phyloP scores from a whole-genome alignment of 2,329 filamentous ascomycete species.

The Hypoxylon sp. region DNA sequence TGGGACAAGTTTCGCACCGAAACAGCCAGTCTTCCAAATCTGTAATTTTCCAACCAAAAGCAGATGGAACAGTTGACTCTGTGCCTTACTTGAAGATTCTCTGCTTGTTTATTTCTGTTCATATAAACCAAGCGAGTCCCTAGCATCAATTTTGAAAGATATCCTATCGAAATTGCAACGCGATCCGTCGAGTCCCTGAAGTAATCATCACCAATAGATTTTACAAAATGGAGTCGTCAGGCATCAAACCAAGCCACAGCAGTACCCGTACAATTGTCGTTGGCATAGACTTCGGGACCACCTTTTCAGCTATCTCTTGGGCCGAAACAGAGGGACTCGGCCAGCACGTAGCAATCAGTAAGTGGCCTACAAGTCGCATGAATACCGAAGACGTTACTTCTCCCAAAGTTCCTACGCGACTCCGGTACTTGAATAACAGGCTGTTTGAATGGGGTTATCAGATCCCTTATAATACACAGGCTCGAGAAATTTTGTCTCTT shows the following conservation, averaged over 20 bases:
- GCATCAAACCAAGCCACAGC: not conserved
- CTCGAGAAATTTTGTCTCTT: conserved; percentile 60
- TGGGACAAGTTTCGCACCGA: not conserved
- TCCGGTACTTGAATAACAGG: conserved; percentile 58
- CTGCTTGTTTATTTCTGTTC: not conserved
- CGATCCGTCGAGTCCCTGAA: not conserved
- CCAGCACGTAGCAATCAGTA: conserved; percentile 58
- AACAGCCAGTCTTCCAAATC: not conserved
- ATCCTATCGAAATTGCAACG: not conserved
- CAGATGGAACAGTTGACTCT: not conserved
- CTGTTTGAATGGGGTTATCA: conserved; percentile 66
- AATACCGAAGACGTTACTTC: conserved; percentile 57
- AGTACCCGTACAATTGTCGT: conserved; percentile 60
- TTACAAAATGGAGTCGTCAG: conserved; percentile 5
- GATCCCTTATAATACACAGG: conserved; percentile 59
- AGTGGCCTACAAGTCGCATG: conserved; percentile 59
- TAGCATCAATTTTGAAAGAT: not conserved
- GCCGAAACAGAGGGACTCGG: conserved; percentile 60
- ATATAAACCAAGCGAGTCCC: not conserved
- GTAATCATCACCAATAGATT: not conserved
- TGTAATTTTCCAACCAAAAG: not conserved
- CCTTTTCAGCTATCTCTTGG: conserved; percentile 70
- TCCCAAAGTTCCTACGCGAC: conserved; percentile 65
- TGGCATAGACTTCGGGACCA: conserved; percentile 71
- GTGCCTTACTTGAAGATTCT: not conserved